Evolutionary conservation across 306 rosid species (phyloP).

Genomic region (Begonia masoniana): DNA sequence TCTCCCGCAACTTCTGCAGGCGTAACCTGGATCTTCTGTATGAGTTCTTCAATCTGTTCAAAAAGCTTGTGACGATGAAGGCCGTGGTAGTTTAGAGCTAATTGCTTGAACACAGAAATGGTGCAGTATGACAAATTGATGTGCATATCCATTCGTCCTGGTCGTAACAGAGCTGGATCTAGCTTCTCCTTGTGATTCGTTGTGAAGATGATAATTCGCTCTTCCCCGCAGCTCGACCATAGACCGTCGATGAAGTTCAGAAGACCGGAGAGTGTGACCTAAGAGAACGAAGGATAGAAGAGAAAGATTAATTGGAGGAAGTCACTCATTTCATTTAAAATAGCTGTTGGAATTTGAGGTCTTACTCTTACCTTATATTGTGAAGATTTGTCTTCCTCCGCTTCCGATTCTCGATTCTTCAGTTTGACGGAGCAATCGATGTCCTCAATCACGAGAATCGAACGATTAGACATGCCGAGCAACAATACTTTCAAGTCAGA

Average conservation of each 20-base stretch:
- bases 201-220: conserved; percentile 6
- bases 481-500: conserved; percentile 27
- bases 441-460: conserved; percentile 49
- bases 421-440: conserved; percentile 42
- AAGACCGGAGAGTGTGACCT: conserved; percentile 5
- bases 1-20: conserved; percentile 31
- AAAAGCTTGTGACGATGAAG: conserved; percentile 20
- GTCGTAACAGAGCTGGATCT: conserved; percentile 22
- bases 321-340: background rate
- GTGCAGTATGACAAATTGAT: conserved; percentile 21
- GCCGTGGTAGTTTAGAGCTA: conserved; percentile 20
- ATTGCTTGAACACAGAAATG: conserved; percentile 13
- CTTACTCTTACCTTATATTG: background rate
- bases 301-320: background rate
- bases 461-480: conserved; percentile 28
- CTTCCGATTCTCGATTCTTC: background rate
- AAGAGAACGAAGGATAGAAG: background rate
- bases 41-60: conserved; percentile 5
- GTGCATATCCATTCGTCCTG: conserved; percentile 33
- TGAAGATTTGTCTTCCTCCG: background rate
- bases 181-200: conserved; percentile 10
- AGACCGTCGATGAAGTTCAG: conserved; percentile 3
- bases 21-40: conserved; percentile 14
- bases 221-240: conserved; percentile 9
- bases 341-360: background rate